These are phyloP conservation scores for Cladosporium sphaerospermum DNA, from an alignment of 2,329 filamentous ascomycete species.

Conservation along the genomic window DNA sequence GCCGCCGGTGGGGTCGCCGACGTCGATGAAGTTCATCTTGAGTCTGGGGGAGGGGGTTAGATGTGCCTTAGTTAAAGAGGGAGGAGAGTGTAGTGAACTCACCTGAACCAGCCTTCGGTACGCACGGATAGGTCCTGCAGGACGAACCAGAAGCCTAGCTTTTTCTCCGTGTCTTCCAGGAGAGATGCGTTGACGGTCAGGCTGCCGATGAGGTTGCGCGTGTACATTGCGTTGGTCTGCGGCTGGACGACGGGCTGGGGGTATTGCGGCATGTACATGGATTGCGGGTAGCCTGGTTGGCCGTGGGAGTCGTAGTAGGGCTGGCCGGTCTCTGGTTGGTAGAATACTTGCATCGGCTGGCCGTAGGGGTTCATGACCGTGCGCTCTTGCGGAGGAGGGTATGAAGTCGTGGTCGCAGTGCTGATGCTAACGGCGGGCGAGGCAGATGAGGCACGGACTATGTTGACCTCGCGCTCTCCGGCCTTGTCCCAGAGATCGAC, in stretches of 20 bases:
- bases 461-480: slow-evolving; percentile 58
- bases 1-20: slow-evolving; percentile 34
- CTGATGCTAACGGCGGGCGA: slow-evolving; percentile 67
- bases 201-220: slow-evolving; percentile 88
- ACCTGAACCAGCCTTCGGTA: slow-evolving; percentile 81
- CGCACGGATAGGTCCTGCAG: slow-evolving; percentile 91
- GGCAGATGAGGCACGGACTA: slow-evolving; percentile 59
- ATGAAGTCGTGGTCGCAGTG: slow-evolving; percentile 72
- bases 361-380: slow-evolving; percentile 13
- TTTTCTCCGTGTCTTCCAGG: slow-evolving; percentile 69
- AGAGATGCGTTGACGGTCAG: slow-evolving; percentile 82
- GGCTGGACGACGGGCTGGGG: slow-evolving; percentile 17
- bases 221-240: slow-evolving; percentile 68
- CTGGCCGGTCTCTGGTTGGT: slow-evolving; percentile 16
- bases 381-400: slow-evolving; percentile 48
- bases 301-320: slow-evolving; percentile 19
- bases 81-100: slow-evolving; percentile 69
- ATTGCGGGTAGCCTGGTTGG: slow-evolving; percentile 3
- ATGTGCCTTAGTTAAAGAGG: slow-evolving; percentile 32
- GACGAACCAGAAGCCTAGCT: slow-evolving; percentile 93
- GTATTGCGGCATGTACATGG: slow-evolving; percentile 17
- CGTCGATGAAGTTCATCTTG: slow-evolving; percentile 77
- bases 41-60: slow-evolving; percentile 27
- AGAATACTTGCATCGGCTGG: slow-evolving; percentile 13
- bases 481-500: slow-evolving; percentile 64